Base-by-base conservation (phyloP, 352 stramenopile species). In the Pythium myriotylum region DNA sequence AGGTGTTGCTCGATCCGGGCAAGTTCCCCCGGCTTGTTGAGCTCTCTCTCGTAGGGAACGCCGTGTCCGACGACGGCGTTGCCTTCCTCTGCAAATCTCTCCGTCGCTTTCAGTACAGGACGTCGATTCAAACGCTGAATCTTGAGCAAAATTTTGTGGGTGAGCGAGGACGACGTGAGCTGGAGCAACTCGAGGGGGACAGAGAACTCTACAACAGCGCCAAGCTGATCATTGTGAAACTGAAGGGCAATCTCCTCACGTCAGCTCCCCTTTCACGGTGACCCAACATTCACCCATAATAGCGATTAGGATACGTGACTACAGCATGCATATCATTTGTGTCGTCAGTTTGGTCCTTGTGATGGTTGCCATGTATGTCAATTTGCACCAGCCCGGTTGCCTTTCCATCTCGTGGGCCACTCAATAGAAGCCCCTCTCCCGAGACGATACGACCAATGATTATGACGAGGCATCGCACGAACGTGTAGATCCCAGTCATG, bases 61-160 rank as follows among this genome's bases (percentile, higher is more conserved):
- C 61, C 3, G 58, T 77, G 5, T 56, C 70, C 23, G 70, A 77
- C 51, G 65, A 72, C 43, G 70, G 70, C 29, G 70, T 69, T 1
- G 13, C 61, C 19, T 56, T 46, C 13, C 42, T 77, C 6, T 69
- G 65, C 24, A 53, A 45, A 0, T 37, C 45, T 10, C 19, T 68
- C 14, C 20, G n/a, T 10, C 33, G 17, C 19, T 6, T 4, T n/a
- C 35, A 32, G 23, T 17, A 23, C 9, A 32, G 47, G 8, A 45
- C 13, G 14, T 7, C 29, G 17, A 14, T 67, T 22, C 20, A 42
- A 17, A 20, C 62, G 37, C 47, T 77, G n/a, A 55, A 74, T 33
- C 43, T 77, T 17, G 61, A 74, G 40, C 51, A 69, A 22, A 77
- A 77, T 24, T 77, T 77, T 29, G 55, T 77, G 6, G 70, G 70